Evolutionary conservation across 176 grass and related monocot genomes (phyloP).

Genomic region (Miscanthus lutarioriparius): DNA sequence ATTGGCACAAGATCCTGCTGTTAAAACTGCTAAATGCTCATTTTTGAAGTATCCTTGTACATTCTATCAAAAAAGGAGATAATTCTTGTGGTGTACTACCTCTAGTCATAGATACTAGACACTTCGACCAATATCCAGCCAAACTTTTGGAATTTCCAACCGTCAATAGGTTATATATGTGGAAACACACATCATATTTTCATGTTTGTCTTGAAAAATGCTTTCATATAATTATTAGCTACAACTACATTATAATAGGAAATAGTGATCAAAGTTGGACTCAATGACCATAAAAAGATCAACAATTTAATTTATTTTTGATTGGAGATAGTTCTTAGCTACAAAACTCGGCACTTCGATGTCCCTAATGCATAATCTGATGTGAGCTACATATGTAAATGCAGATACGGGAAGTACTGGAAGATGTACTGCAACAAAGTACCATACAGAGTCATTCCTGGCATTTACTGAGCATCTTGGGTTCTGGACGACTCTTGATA

Average conservation of each 20-base stretch:
- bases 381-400: neutral
- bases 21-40: neutral
- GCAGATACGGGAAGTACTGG: constrained; percentile 97
- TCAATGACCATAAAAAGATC: neutral
- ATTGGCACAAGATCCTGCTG: neutral
- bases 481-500: neutral
- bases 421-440: constrained; percentile 91
- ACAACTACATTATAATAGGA: neutral
- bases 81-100: neutral
- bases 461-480: constrained; percentile 68
- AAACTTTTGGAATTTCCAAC: neutral
- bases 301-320: neutral
- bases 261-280: neutral
- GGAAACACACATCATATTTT: neutral
- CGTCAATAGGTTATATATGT: neutral
- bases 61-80: neutral
- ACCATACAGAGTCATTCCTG: constrained; percentile 79
- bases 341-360: constrained; percentile 4
- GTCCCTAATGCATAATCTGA: constrained; percentile 14
- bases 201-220: neutral
- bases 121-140: neutral
- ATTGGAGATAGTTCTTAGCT: neutral
- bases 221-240: neutral
- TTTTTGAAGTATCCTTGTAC: neutral
- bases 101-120: neutral